Conservation (phyloP, 345 rosid genomes). For the Brassica juncea region DNA sequence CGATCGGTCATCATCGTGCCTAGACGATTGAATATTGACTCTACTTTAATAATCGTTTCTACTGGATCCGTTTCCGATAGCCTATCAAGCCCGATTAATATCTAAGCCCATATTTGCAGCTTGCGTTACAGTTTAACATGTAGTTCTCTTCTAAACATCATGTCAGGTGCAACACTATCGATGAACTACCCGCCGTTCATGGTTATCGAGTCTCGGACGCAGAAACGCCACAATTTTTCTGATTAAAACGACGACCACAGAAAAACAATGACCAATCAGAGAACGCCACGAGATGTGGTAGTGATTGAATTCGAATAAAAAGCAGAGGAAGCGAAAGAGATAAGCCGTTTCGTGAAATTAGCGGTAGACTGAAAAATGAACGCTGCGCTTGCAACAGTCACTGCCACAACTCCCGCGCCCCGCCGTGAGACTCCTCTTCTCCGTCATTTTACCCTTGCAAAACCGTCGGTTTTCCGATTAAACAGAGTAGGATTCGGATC, state of each 20-base stretch:
- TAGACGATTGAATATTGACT: constrained; percentile 11
- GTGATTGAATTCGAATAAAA: background rate
- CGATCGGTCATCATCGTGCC: constrained; percentile 26
- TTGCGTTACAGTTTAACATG: background rate
- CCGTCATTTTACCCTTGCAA: background rate
- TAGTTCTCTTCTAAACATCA: background rate
- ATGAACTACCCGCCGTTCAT: constrained; percentile 11
- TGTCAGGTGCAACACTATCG: background rate
- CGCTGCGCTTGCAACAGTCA: constrained; percentile 47
- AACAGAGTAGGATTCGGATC: constrained; percentile 19
- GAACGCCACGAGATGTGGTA: constrained; percentile 14
- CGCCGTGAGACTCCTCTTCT: constrained; percentile 31
- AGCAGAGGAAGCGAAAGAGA: constrained; percentile 31
- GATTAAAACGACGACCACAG: constrained; percentile 24
- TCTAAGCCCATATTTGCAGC: no score
- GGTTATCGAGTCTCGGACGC: background rate
- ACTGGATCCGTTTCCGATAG: background rate
- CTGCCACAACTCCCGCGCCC: constrained; percentile 45
- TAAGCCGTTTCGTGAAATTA: constrained; percentile 31
- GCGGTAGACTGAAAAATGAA: constrained; percentile 31
- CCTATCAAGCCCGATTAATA: background rate
- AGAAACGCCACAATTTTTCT: constrained; percentile 26
- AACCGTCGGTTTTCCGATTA: constrained; percentile 19
- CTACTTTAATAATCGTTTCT: background rate
- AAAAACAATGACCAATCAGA: background rate